Base-by-base conservation (phyloP, 306 rosid species). In the Arachis hypogaea region DNA sequence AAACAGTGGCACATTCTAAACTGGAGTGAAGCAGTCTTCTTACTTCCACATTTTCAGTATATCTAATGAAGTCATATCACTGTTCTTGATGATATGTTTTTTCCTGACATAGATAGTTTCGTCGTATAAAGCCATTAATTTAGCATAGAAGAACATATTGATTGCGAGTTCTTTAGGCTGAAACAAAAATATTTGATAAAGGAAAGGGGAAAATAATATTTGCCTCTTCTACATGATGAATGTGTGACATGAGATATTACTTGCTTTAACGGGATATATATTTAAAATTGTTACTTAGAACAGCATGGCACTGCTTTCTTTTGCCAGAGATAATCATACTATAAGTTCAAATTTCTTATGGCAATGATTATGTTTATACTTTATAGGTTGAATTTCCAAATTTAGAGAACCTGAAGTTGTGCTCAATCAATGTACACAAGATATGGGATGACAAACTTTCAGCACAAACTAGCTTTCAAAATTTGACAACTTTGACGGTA, bases 361-460 rank as follows among this genome's bases (percentile, higher is more conserved):
- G 50, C 12, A 22, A 18, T 29, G 11, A 18, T 70, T 43, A 46
- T 57, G 43, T 71, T 70, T 11, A 12, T 40, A 81, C 81, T 71
- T 70, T 11, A 12, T 40, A 81, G 84, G 84, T 81, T 76, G 84
- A 76, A 65, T 81, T 81, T 65, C 81, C 84, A 7, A 58, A 56
- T 59, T 71, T 81, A 74, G 78, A 76, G 69, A 76, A 52, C 55
- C 56, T 81, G 81, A 71, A 59, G 71, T 41, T 76, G 42, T 44
- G 18, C 49, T 43, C 66, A 12, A 71, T 81, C 56, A 76, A 81
- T 43, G 47, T 76, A 41, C 66, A 65, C 1, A 81, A 68, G 71
- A 66, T 76, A 76, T 81, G 81, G 85, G 77, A 76, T 81, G 75
- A 71, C 28, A 22, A 76, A 28, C 75, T 66, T 66, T 45, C 71